These are phyloP conservation scores for Chlamydomonas asymmetrica DNA, from an alignment of 139 green algal genomes.

Conservation along the genomic window DNA sequence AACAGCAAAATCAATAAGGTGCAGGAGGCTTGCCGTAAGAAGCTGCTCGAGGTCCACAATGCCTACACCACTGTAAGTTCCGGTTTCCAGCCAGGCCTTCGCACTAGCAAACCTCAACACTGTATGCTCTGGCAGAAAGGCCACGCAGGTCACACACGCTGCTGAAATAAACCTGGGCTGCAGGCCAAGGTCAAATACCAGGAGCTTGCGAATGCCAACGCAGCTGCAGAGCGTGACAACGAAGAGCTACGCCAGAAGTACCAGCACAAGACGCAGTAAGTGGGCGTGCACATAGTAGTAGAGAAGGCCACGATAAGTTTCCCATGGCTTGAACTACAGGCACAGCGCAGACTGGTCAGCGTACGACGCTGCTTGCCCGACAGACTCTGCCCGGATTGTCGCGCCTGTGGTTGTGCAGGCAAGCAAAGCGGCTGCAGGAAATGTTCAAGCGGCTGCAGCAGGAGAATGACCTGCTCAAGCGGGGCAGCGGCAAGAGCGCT, in stretches of 20 bases:
- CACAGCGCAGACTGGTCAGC: not conserved
- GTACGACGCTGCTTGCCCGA: not conserved
- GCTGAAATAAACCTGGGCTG: not conserved
- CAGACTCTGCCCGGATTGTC: not conserved
- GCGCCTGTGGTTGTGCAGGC: conserved; percentile 36
- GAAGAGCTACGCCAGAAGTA: conserved; percentile 77
- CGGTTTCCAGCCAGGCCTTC: not conserved
- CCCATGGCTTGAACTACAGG: not conserved
- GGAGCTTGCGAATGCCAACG: conserved; percentile 47
- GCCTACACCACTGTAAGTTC: conserved; percentile 49
- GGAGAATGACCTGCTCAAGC: conserved; percentile 30
- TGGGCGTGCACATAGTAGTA: not conserved
- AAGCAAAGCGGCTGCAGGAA: conserved; percentile 67
- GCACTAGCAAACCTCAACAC: not conserved
- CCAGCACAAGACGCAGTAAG: conserved; percentile 68
- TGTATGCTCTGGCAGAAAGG: not conserved
- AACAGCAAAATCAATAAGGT: conserved; percentile 60
- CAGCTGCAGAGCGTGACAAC: conserved; percentile 60
- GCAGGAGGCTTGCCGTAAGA: conserved; percentile 65
- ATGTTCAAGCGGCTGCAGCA: conserved; percentile 52
- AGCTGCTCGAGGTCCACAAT: conserved; percentile 70
- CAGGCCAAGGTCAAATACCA: conserved; percentile 76
- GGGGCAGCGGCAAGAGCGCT: conserved; percentile 9
- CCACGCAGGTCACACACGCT: not conserved
- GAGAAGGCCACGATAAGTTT: not conserved